phyloP scores from a whole-genome alignment of 495 filamentous ascomycete genomes.

The Chaetomidium leptoderma region DNA sequence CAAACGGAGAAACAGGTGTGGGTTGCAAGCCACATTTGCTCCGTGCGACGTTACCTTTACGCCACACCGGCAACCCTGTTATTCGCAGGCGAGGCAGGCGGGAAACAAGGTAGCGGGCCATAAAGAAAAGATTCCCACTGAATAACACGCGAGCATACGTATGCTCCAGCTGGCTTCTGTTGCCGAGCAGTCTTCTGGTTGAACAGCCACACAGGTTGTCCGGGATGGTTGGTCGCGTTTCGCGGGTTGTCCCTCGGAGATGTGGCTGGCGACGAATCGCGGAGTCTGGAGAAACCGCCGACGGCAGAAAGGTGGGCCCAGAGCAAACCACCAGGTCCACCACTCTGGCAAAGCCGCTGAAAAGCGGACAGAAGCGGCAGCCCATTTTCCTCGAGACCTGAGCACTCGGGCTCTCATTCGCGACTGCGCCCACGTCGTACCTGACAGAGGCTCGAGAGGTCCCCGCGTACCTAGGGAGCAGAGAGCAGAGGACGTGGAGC shows the following conservation, averaged over 20 bases:
- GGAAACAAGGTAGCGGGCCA: neutral
- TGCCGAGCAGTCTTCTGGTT: neutral
- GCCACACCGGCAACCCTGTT: neutral
- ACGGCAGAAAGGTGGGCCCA: no score
- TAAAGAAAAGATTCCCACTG: neutral
- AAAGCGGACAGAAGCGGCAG: neutral
- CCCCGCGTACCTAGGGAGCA: no score
- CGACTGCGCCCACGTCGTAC: no score
- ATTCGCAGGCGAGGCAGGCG: neutral
- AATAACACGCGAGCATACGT: neutral
- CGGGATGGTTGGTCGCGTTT: neutral
- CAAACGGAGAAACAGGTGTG: no score
- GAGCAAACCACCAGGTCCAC: neutral
- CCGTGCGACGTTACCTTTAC: neutral
- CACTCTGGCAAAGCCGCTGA: neutral
- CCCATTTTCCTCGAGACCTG: neutral
- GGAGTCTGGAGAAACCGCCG: no score
- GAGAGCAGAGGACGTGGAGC: no score
- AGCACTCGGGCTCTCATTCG: neutral
- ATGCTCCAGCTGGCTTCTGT: conserved; percentile 2
- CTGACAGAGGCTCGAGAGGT: no score
- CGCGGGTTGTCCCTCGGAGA: neutral
- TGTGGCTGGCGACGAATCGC: neutral
- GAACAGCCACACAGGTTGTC: neutral
- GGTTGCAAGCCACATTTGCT: neutral